phyloP scores from a whole-genome alignment of 441 rosid species.

The Biscutella laevigata region DNA sequence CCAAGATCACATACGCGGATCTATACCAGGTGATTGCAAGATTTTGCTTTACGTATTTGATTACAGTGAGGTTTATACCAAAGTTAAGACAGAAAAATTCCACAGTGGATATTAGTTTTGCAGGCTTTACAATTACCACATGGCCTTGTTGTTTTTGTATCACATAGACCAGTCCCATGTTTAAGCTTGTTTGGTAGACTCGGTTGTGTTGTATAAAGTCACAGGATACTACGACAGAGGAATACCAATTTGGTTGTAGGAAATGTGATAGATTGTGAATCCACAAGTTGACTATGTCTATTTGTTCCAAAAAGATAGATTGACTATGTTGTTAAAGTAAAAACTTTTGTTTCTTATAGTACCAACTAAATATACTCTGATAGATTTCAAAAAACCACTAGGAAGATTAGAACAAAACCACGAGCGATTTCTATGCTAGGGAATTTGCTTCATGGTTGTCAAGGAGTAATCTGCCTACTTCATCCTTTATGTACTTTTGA shows the following conservation, averaged over 20 bases:
- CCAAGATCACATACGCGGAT: constrained; percentile 77
- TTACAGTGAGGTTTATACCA: background rate
- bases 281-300: no score
- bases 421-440: background rate
- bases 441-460: no score
- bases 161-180: background rate
- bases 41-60: background rate
- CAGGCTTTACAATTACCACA: background rate
- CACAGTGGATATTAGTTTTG: background rate
- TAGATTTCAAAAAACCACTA: background rate
- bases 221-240: background rate
- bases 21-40: constrained; percentile 56
- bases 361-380: background rate
- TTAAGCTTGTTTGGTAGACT: background rate
- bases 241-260: background rate
- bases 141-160: background rate
- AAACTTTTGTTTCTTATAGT: background rate
- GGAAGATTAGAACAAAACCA: background rate
- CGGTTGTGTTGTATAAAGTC: background rate
- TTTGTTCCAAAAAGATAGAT: background rate
- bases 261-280: background rate
- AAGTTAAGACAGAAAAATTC: background rate
- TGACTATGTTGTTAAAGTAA: background rate
- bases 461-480: background rate
- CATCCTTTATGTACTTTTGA: background rate